Evolutionary conservation across 2,329 filamentous ascomycete genomes (phyloP).

Genomic region (Lasiodiplodia sp.): DNA sequence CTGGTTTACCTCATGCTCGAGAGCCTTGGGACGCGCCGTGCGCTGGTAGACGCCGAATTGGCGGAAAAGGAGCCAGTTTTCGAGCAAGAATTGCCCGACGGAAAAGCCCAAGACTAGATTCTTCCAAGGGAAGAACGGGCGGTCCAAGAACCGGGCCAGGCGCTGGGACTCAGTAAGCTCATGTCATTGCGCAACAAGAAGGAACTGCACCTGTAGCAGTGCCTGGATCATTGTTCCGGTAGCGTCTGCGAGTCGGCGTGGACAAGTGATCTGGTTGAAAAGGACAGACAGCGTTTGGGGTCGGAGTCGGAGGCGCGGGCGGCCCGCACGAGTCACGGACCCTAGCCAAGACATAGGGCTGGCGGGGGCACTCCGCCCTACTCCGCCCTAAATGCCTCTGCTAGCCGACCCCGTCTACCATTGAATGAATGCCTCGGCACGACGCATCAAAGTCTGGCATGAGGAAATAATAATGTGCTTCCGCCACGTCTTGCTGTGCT

Average conservation of each 20-base stretch:
- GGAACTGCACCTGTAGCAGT: constrained; percentile 21
- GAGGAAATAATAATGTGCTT: constrained; percentile 4
- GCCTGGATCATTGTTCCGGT: constrained; percentile 31
- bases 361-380: not conserved
- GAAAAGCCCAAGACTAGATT: constrained; percentile 94
- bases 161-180: constrained; percentile 50
- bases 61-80: constrained; percentile 85
- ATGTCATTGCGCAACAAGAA: not conserved
- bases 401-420: not conserved
- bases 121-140: constrained; percentile 96
- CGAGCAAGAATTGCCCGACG: constrained; percentile 86
- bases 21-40: constrained; percentile 81
- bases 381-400: not conserved
- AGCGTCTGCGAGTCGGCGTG: not conserved
- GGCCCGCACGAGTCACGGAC: constrained; percentile 19
- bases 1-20: constrained; percentile 86
- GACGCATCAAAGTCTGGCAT: not conserved
- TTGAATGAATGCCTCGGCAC: not conserved
- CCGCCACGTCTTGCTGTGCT: not conserved
- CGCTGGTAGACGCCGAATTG: constrained; percentile 88
- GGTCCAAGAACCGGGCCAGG: constrained; percentile 86
- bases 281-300: constrained; percentile 21
- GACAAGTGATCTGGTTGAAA: constrained; percentile 5
- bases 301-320: constrained; percentile 8
- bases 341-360: constrained; percentile 24